Evolutionary conservation across 345 rosid genomes (phyloP).

Genomic region (Carallia brachiata): DNA sequence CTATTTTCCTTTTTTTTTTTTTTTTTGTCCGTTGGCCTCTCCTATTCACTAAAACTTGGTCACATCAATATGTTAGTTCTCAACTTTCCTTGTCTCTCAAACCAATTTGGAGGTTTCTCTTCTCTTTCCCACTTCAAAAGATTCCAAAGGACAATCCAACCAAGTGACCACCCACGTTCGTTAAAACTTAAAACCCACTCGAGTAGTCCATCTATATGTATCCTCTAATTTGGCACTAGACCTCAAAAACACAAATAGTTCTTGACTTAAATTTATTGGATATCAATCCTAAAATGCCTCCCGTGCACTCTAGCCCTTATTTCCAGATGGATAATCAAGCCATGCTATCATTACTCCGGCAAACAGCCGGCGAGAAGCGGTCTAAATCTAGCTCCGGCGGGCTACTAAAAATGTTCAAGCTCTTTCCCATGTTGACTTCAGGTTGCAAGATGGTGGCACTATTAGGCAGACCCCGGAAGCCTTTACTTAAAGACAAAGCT

Average conservation of each 20-base stretch:
- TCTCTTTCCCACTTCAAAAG: conserved; percentile 40
- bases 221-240: conserved; percentile 16
- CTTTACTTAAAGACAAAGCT: conserved; percentile 72
- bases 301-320: conserved; percentile 76
- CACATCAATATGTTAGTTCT: conserved; percentile 36
- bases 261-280: neutral
- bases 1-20: too few species aligned
- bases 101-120: conserved; percentile 26
- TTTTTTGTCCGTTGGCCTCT: neutral
- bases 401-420: conserved; percentile 76
- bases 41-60: conserved; percentile 47
- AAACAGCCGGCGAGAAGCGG: conserved; percentile 43
- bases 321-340: conserved; percentile 75
- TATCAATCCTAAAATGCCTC: conserved; percentile 44
- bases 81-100: conserved; percentile 15
- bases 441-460: conserved; percentile 96
- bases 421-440: conserved; percentile 86
- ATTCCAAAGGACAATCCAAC: conserved; percentile 41
- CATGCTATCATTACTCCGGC: conserved; percentile 65
- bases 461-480: conserved; percentile 65
- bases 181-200: conserved; percentile 12
- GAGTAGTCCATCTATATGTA: conserved; percentile 18
- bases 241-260: neutral
- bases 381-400: conserved; percentile 56
- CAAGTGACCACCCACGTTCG: conserved; percentile 50